Base-by-base conservation (phyloP, 352 stramenopile genomes). In the Phytophthora tubulina region DNA sequence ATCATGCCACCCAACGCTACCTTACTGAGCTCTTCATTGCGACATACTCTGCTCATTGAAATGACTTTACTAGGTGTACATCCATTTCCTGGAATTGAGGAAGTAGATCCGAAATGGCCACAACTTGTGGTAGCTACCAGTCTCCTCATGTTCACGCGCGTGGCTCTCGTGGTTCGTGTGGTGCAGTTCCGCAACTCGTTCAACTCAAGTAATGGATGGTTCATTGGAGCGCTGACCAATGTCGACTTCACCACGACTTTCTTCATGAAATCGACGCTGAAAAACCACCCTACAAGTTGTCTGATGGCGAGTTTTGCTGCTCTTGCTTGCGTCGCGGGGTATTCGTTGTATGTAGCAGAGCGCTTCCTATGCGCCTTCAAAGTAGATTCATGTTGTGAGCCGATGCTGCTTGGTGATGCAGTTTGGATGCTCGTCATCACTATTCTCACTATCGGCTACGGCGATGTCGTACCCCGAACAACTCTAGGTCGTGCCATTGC, bases 201-300 rank as follows among this genome's bases (percentile, higher is more conserved):
- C 73, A 95, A 93, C 59, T 85, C 84, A 57, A 93, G 78, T 75
- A 93, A 93, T 62, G 84, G 85, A 44, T 92, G 85, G 84, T 95
- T 95, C 71, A 93, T 95, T 61, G 73, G 82, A 36, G 70, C 88
- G 49, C 75, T 93, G 46, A 95, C 88, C 21, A 93, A 93, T 52
- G 83, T 95, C 32, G 84, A 95, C 65, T 95, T 91, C 71, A 87
- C 77, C 10, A 35, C 73, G 15, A 73, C 79, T 11, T 95, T 92
- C 70, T 92, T 93, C 57, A 73, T 95, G 60, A 95, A 95, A 62
- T 83, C 84, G 2, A 89, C 81, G 49, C 77, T 95, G 39, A 92
- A 92, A 57, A 91, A 92, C 69, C 62, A 88, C 52, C 88, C 88
- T 50, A 79, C 64, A 4, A 74, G 56, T 13, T 91, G 75, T 67